phyloP scores from a whole-genome alignment of 2,329 filamentous ascomycete species.

The Venturia oleaginea region DNA sequence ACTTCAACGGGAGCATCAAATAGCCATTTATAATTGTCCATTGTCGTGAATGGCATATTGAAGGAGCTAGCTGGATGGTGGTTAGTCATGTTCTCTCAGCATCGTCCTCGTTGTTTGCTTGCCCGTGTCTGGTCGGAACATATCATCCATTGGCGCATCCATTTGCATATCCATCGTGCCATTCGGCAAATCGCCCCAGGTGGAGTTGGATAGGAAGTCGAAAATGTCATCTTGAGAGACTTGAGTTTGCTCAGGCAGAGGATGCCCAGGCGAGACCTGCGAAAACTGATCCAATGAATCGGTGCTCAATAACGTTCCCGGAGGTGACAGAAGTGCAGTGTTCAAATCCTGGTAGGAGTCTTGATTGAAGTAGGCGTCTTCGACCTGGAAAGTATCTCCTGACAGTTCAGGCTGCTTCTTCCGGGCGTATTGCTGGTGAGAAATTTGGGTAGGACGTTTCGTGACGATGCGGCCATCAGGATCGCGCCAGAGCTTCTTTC shows the following conservation, averaged over 20 bases:
- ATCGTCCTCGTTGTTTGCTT: conserved; percentile 15
- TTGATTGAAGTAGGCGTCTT: not conserved
- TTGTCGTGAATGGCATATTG: conserved; percentile 56
- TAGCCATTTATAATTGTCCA: conserved; percentile 54
- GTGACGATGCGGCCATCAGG: conserved; percentile 44
- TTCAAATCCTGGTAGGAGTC: not conserved
- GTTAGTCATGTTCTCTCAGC: conserved; percentile 1
- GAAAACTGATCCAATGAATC: conserved; percentile 1
- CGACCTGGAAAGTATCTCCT: not conserved
- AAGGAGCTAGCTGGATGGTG: conserved; percentile 45
- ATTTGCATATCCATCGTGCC: conserved; percentile 19
- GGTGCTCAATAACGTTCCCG: not conserved
- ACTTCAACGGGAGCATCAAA: conserved; percentile 41
- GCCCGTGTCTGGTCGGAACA: conserved; percentile 51
- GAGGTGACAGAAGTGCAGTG: not conserved
- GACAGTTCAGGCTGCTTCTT: not conserved
- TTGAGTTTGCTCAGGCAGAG: not conserved
- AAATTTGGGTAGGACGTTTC: conserved; percentile 25
- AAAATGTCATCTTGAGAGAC: conserved; percentile 17
- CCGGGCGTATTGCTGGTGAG: not conserved
- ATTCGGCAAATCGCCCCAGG: conserved; percentile 22
- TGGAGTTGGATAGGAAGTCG: conserved; percentile 21
- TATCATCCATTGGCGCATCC: conserved; percentile 40
- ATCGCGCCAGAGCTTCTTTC: conserved; percentile 49
- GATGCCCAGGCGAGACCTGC: not conserved